phyloP scores from a whole-genome alignment of 2,329 filamentous ascomycete genomes.

The Paracoccidioides brasiliensis region DNA sequence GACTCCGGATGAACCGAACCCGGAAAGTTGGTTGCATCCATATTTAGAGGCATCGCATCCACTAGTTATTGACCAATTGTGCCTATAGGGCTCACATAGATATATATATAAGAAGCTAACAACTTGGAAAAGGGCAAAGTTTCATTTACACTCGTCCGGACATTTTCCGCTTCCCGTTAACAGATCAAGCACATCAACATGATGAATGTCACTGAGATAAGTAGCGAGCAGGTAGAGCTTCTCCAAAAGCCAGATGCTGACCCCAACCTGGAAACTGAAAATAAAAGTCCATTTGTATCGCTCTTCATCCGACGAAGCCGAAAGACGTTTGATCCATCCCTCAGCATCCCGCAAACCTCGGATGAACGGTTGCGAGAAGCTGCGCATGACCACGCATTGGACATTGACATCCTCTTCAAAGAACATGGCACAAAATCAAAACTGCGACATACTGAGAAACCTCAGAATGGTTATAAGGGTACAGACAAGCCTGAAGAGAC shows the following conservation, averaged over 20 bases:
- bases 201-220: background rate
- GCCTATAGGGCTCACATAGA: no score
- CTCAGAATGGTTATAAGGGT: background rate
- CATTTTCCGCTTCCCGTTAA: background rate
- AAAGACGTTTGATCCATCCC: background rate
- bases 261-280: background rate
- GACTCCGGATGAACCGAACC: no score
- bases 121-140: no score
- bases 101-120: no score
- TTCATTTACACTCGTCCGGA: no score
- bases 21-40: no score
- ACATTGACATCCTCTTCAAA: constrained; percentile 15
- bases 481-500: constrained; percentile 30
- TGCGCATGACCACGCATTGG: constrained; percentile 14
- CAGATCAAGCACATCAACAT: background rate
- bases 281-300: background rate
- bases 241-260: background rate
- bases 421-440: constrained; percentile 10
- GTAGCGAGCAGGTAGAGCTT: background rate
- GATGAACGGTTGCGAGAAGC: constrained; percentile 14
- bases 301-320: background rate
- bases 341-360: constrained; percentile 12
- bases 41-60: no score
- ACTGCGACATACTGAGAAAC: background rate
- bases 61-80: no score